Evolutionary conservation across 2,329 filamentous ascomycete species (phyloP).

Genomic region (Davidsoniella eucalypti): DNA sequence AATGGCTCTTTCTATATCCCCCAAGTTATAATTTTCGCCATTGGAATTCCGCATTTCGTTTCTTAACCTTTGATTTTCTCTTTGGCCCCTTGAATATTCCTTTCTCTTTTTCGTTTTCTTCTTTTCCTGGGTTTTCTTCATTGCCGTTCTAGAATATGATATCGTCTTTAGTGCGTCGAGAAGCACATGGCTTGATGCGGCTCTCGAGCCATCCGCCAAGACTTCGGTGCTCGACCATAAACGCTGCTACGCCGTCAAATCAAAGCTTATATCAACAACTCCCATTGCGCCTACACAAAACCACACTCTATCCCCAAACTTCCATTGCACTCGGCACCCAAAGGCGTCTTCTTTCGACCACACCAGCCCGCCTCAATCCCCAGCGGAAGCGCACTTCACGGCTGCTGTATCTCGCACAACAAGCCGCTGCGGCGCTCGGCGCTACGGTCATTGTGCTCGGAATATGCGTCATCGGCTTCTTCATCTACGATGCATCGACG

Average conservation of each 20-base stretch:
- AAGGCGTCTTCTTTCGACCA: conserved; percentile 4
- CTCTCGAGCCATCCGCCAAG: no score
- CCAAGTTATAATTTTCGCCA: neutral
- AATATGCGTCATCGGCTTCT: conserved; percentile 62
- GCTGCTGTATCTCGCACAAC: conserved; percentile 44
- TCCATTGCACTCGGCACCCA: neutral
- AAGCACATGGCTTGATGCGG: no score
- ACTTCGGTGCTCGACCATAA: no score
- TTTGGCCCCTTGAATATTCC: neutral
- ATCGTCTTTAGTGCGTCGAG: neutral
- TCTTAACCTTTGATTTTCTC: neutral
- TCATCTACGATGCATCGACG: conserved; percentile 83
- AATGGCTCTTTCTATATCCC: neutral
- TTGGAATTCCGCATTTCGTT: neutral
- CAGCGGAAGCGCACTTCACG: conserved; percentile 25
- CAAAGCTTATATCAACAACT: no score
- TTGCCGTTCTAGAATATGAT: neutral
- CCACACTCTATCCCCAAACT: no score
- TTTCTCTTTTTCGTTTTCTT: neutral
- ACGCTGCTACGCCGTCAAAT: no score
- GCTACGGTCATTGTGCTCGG: conserved; percentile 58
- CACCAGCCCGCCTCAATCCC: no score
- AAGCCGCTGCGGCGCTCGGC: conserved; percentile 55
- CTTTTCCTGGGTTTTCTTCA: neutral
- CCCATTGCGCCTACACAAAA: no score